Percentiles rank a stretch among this genome's conserved stretches.
Evolutionary conservation across 495 filamentous ascomycete species (phyloP).

Genomic region (Podospora tetraspora): DNA sequence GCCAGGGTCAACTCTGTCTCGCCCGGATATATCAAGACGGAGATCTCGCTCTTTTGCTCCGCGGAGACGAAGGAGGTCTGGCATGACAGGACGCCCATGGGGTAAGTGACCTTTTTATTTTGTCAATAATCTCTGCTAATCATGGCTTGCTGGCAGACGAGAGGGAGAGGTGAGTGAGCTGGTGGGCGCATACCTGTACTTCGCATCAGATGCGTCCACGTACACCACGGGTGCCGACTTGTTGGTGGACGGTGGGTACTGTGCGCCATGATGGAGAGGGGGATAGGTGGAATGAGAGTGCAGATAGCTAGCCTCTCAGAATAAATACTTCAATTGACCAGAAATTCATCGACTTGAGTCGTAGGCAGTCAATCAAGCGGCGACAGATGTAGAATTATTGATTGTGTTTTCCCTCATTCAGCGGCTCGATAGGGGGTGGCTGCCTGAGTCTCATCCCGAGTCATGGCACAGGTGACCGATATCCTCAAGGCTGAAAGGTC

Average conservation of each 20-base stretch:
- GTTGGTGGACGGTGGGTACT: slow-evolving; percentile 64
- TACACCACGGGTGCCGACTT: slow-evolving; percentile 83
- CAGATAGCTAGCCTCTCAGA: neutral
- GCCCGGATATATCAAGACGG: slow-evolving; percentile 83
- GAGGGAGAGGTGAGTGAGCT: slow-evolving; percentile 70
- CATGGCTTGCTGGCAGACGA: slow-evolving; percentile 36
- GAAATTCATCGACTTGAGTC: neutral
- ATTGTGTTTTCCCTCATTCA: neutral
- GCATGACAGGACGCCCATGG: slow-evolving; percentile 80
- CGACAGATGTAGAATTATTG: neutral
- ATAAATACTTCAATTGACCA: neutral
- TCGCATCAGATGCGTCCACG: slow-evolving; percentile 75
- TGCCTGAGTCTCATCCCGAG: neutral
- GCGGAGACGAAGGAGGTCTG: slow-evolving; percentile 67
- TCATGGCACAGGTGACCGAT: neutral
- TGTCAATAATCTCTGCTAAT: neutral
- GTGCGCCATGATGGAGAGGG: slow-evolving; percentile 30
- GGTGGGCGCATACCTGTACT: slow-evolving; percentile 84
- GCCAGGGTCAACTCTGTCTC: slow-evolving; percentile 78
- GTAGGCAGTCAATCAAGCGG: neutral
- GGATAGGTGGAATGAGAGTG: neutral
- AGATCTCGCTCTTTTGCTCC: slow-evolving; percentile 70
- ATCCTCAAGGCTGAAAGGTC: neutral
- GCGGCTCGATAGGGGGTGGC: neutral
- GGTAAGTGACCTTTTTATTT: slow-evolving; percentile 38